These are phyloP conservation scores for Roridomyces roridus DNA, from an alignment of 768 basidiomycete genomes.

Conservation along the genomic window DNA sequence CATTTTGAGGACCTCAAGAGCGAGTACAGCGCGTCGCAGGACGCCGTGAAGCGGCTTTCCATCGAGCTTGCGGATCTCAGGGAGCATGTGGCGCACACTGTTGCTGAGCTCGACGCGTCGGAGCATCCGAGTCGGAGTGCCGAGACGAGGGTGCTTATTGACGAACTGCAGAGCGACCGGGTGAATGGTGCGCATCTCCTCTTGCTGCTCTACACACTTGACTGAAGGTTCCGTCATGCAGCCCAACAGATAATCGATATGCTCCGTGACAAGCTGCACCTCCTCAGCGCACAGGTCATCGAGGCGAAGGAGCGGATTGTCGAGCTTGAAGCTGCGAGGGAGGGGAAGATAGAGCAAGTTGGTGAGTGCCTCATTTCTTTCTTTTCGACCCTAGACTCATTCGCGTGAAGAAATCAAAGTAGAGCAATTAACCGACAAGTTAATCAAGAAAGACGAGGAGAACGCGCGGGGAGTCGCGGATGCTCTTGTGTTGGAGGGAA, in stretches of 20 bases:
- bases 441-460: constrained; percentile 25
- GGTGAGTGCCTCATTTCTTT: constrained; percentile 13
- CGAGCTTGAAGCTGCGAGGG: constrained; percentile 41
- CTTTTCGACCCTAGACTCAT: not conserved
- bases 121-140: constrained; percentile 32
- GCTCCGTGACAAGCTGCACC: constrained; percentile 52
- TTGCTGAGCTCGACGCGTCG: constrained; percentile 36
- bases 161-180: constrained; percentile 43
- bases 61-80: constrained; percentile 32
- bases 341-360: constrained; percentile 21
- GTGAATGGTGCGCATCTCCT: constrained; percentile 33
- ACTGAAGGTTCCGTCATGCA: constrained; percentile 25
- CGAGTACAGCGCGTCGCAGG: constrained; percentile 28
- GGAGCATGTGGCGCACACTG: constrained; percentile 21
- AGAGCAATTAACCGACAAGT: constrained; percentile 22
- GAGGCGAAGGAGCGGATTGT: constrained; percentile 45
- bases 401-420: constrained; percentile 14
- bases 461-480: constrained; percentile 16
- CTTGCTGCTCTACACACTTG: not conserved
- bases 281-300: constrained; percentile 47
- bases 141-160: constrained; percentile 34
- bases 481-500: constrained; percentile 15
- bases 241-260: constrained; percentile 56
- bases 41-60: constrained; percentile 31
- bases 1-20: constrained; percentile 34